Evolutionary conservation across 345 rosid genomes (phyloP).

Genomic region (Ceriops zippeliana): DNA sequence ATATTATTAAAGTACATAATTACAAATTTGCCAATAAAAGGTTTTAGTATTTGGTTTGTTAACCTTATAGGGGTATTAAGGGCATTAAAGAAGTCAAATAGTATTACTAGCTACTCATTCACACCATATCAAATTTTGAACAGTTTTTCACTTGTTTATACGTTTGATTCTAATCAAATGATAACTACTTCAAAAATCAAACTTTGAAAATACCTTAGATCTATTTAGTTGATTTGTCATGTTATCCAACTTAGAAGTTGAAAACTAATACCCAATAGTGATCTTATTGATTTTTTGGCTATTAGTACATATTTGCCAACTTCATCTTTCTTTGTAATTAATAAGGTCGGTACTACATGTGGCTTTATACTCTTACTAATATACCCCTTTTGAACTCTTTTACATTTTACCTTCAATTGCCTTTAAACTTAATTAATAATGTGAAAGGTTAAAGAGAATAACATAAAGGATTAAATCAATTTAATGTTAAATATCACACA

Average conservation of each 20-base stretch:
- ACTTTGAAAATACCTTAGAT: not conserved
- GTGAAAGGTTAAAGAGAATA: not conserved
- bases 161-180: not conserved
- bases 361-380: not conserved
- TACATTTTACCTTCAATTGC: not conserved
- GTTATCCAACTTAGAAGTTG: not conserved
- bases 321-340: not conserved
- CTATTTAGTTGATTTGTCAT: not conserved
- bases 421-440: not conserved
- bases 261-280: not conserved
- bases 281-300: not conserved
- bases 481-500: not conserved
- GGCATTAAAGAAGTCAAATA: rapidly evolving
- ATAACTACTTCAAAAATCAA: not conserved
- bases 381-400: not conserved
- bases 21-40: not conserved
- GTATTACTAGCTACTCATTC: rapidly evolving
- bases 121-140: not conserved
- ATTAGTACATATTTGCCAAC: not conserved
- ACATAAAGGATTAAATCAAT: not conserved
- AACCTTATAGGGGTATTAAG: not conserved
- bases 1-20: not conserved
- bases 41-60: not conserved
- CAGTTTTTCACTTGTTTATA: no score
- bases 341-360: not conserved